These are phyloP conservation scores for Coemansia sp. DNA, from an alignment of 192 early-diverging fungal genomes.

Conservation along the genomic window DNA sequence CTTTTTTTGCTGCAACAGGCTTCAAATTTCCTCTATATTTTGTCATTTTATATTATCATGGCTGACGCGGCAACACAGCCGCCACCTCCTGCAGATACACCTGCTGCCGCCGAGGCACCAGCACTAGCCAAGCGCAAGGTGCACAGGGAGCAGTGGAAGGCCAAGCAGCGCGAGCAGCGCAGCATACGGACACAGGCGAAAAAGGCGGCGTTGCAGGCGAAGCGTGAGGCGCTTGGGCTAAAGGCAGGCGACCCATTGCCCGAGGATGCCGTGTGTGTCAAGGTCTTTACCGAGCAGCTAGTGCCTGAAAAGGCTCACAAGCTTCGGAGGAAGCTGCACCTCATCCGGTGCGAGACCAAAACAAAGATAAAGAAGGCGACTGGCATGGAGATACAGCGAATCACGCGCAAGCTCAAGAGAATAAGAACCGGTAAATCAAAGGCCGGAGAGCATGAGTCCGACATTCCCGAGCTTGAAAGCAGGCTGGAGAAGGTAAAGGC, in stretches of 20 bases:
- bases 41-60: not conserved
- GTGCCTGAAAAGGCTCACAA: not conserved
- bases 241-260: constrained; percentile 1
- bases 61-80: not conserved
- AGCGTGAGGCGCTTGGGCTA: constrained; percentile 1
- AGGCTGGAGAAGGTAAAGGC: constrained; percentile 2
- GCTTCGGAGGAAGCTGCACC: constrained; percentile 2
- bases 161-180: constrained; percentile 4
- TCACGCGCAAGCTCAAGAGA: constrained; percentile 9
- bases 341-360: not conserved
- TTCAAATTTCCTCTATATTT: not conserved
- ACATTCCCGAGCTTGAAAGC: constrained; percentile 1
- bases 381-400: constrained; percentile 5
- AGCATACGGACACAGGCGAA: constrained; percentile 1
- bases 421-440: constrained; percentile 3
- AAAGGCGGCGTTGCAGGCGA: constrained; percentile 1
- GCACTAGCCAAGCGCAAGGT: constrained; percentile 1
- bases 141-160: constrained; percentile 3
- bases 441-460: constrained; percentile 1
- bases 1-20: not conserved
- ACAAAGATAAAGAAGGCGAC: constrained; percentile 7
- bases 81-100: not conserved
- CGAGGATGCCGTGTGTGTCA: constrained; percentile 4
- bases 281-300: not conserved
- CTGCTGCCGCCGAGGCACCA: not conserved